phyloP scores from a whole-genome alignment of 306 rosid species.

The peach (Prunus persica) region DNA sequence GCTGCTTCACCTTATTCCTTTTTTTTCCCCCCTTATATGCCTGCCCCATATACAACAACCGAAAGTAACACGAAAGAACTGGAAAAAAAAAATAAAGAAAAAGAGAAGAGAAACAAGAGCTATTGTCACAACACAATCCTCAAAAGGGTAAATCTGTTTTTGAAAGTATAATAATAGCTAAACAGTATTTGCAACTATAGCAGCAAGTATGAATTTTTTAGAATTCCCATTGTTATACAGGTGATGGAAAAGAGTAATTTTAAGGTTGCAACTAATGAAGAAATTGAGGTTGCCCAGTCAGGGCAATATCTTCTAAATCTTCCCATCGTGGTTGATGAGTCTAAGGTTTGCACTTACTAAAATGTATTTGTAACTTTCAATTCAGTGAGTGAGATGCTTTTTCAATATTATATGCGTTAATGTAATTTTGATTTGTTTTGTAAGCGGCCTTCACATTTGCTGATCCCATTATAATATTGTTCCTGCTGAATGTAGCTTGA shows the following conservation, averaged over 20 bases:
- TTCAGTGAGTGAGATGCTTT: neutral
- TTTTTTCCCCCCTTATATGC: neutral
- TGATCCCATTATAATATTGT: slow-evolving; percentile 11
- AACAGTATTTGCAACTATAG: too few relatives aligned
- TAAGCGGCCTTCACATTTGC: slow-evolving; percentile 23
- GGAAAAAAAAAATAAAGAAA: too few relatives aligned
- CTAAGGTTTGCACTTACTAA: slow-evolving; percentile 58
- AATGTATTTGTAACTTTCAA: neutral
- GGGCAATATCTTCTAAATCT: slow-evolving; percentile 96
- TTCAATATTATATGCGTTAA: neutral
- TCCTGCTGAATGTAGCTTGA: slow-evolving; percentile 67
- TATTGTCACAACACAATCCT: neutral
- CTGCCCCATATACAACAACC: neutral
- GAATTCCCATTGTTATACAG: slow-evolving; percentile 27
- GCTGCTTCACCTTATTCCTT: neutral
- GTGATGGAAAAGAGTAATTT: slow-evolving; percentile 97
- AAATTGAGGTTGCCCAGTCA: slow-evolving; percentile 75
- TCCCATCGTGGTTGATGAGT: slow-evolving; percentile 86
- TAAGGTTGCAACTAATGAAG: slow-evolving; percentile 70
- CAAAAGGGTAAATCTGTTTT: too few relatives aligned
- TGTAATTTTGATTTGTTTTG: slow-evolving; percentile 17
- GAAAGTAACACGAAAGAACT: neutral
- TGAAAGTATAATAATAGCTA: too few relatives aligned
- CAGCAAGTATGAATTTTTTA: too few relatives aligned
- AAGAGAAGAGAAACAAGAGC: neutral